Conservation (phyloP, 208 protist species). For the Polymyxa betae region DNA sequence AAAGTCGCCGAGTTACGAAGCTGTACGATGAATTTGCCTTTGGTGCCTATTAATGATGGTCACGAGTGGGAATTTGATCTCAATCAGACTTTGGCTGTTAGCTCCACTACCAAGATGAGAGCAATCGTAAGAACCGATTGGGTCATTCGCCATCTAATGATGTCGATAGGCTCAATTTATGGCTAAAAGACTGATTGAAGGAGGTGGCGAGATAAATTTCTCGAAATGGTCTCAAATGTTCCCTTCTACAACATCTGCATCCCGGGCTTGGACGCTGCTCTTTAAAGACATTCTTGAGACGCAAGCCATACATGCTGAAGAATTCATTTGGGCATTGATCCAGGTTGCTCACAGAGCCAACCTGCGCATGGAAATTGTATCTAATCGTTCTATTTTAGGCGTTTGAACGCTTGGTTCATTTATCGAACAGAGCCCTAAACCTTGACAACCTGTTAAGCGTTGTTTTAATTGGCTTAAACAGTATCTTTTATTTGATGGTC, state of each 20-base stretch:
- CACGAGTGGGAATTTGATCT: slow-evolving; percentile 20
- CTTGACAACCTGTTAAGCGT: slow-evolving; percentile 46
- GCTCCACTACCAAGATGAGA: slow-evolving; percentile 7
- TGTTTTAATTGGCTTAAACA: background rate
- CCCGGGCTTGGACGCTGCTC: background rate
- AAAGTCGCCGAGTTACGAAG: background rate
- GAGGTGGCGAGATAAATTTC: background rate
- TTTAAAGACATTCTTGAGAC: slow-evolving; percentile 16
- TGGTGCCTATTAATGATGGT: background rate
- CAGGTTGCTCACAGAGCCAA: background rate
- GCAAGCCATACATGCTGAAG: background rate
- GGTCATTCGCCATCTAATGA: background rate
- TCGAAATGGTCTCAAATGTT: background rate
- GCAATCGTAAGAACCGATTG: background rate
- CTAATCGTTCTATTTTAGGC: slow-evolving; percentile 12
- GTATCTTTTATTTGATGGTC: background rate
- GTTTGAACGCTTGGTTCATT: background rate
- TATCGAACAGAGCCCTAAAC: slow-evolving; percentile 15
- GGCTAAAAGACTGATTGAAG: background rate
- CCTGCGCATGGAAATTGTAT: background rate
- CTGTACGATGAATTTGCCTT: background rate
- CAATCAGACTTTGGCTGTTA: background rate
- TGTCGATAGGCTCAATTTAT: slow-evolving; percentile 15
- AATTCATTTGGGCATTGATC: slow-evolving; percentile 24
- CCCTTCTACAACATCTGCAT: background rate